These are phyloP conservation scores for Xanthoconium separans DNA, from an alignment of 1,284 basidiomycete genomes.

Conservation along the genomic window DNA sequence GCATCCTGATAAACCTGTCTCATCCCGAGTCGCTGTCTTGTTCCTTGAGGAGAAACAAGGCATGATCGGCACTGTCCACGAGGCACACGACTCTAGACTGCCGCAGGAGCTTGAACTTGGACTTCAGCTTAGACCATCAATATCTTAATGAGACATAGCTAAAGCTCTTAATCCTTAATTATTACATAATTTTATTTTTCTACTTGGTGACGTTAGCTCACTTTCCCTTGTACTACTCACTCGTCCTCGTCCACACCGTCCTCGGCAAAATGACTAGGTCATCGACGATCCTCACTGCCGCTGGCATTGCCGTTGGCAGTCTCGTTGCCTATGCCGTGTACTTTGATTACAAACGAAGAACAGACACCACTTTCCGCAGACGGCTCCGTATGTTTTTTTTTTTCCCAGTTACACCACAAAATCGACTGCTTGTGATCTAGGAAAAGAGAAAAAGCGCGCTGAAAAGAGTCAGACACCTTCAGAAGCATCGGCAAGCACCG, in stretches of 20 bases:
- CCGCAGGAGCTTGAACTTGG: background rate
- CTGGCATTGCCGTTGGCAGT: slow-evolving; percentile 65
- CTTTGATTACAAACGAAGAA: slow-evolving; percentile 94
- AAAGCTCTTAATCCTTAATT: slow-evolving; percentile 14
- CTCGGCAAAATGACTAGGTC: slow-evolving; percentile 41
- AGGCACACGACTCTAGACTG: background rate
- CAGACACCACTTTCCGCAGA: slow-evolving; percentile 86
- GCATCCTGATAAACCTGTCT: background rate
- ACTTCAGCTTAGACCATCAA: background rate
- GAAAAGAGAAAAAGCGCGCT: slow-evolving; percentile 88
- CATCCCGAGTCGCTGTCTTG: background rate
- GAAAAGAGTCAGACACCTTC: slow-evolving; percentile 74
- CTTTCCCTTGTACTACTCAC: slow-evolving; percentile 2
- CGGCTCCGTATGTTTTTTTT: slow-evolving; percentile 72
- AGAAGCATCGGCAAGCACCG: slow-evolving; percentile 38
- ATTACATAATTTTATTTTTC: slow-evolving; percentile 28
- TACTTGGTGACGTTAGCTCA: background rate
- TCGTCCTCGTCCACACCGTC: background rate
- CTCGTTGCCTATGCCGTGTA: slow-evolving; percentile 82
- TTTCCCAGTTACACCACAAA: slow-evolving; percentile 1
- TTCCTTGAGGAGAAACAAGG: background rate
- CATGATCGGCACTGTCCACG: too few relatives aligned
- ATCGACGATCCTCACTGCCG: slow-evolving; percentile 54
- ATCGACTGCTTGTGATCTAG: slow-evolving; percentile 41
- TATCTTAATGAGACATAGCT: background rate